Evolutionary conservation across 495 filamentous ascomycete species (phyloP).

Genomic region (Talaromyces liani): DNA sequence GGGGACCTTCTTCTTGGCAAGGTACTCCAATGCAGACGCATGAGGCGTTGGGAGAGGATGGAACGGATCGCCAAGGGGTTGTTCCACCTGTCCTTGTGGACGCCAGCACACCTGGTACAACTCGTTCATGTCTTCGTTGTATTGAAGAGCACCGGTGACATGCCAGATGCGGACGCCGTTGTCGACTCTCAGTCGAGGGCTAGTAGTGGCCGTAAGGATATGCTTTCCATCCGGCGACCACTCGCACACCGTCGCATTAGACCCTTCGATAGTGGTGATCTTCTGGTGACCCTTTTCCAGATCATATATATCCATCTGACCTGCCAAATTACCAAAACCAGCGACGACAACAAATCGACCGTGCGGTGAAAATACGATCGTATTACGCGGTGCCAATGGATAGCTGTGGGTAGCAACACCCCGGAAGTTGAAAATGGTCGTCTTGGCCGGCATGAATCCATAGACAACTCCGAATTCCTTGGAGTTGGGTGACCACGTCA

Average conservation of each 20-base stretch:
- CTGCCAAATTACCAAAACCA: conserved; percentile 94
- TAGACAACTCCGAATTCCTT: conserved; percentile 97
- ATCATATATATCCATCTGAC: conserved; percentile 97
- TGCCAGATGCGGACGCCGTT: conserved; percentile 96
- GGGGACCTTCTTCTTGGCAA: conserved; percentile 80
- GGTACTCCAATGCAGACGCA: conserved; percentile 71
- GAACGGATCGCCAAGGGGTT: conserved; percentile 65
- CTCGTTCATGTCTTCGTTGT: conserved; percentile 88
- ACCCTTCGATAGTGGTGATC: conserved; percentile 88
- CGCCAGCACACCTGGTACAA: conserved; percentile 91
- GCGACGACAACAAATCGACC: conserved; percentile 89
- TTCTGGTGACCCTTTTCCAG: conserved; percentile 85
- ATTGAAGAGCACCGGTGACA: conserved; percentile 82
- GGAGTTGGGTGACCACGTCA: conserved; percentile 94
- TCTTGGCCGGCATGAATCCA: conserved; percentile 96
- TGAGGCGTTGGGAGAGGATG: conserved; percentile 74
- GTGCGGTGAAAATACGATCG: conserved; percentile 88
- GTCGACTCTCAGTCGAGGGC: conserved; percentile 88
- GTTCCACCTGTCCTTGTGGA: conserved; percentile 54
- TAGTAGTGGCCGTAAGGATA: conserved; percentile 94
- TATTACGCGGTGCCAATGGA: conserved; percentile 82
- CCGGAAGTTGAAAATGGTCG: conserved; percentile 87
- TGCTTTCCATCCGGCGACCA: conserved; percentile 95
- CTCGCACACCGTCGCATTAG: conserved; percentile 88
- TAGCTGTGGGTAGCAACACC: conserved; percentile 76